These are phyloP conservation scores for Eimeria brunetti DNA, from an alignment of 169 alveolate species.

Conservation along the genomic window DNA sequence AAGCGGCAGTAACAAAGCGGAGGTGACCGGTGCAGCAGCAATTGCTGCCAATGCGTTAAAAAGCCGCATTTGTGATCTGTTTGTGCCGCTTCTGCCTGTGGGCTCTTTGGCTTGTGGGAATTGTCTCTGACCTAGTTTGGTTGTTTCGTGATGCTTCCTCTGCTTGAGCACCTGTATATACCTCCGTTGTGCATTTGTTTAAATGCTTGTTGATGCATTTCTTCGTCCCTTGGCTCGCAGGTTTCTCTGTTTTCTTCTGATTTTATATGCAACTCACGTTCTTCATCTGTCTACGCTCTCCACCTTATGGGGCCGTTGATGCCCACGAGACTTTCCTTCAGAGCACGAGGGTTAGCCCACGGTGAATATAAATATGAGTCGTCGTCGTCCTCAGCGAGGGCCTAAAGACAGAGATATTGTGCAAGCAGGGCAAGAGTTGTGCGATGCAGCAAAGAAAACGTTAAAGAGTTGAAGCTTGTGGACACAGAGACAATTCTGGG, in stretches of 20 bases:
- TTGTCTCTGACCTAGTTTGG: not conserved
- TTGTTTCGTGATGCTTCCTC: not conserved
- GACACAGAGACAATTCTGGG: not conserved
- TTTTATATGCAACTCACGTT: not conserved
- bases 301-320: constrained; percentile 73
- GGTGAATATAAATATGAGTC: constrained; percentile 95
- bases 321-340: constrained; percentile 87
- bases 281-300: constrained; percentile 24
- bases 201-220: not conserved
- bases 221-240: not conserved
- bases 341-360: constrained; percentile 96
- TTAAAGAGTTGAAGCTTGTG: not conserved
- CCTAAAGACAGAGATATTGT: constrained; percentile 40
- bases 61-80: not conserved
- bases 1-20: not conserved
- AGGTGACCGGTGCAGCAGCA: not conserved
- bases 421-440: not conserved
- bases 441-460: not conserved
- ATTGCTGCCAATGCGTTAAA: too few species aligned
- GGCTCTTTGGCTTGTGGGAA: not conserved
- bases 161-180: not conserved
- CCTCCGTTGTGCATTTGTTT: not conserved
- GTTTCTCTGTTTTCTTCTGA: not conserved
- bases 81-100: not conserved
- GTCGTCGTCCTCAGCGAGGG: constrained; percentile 94